These are phyloP conservation scores for Metschnikowia matae DNA, from an alignment of 805 yeast species.

Conservation along the genomic window DNA sequence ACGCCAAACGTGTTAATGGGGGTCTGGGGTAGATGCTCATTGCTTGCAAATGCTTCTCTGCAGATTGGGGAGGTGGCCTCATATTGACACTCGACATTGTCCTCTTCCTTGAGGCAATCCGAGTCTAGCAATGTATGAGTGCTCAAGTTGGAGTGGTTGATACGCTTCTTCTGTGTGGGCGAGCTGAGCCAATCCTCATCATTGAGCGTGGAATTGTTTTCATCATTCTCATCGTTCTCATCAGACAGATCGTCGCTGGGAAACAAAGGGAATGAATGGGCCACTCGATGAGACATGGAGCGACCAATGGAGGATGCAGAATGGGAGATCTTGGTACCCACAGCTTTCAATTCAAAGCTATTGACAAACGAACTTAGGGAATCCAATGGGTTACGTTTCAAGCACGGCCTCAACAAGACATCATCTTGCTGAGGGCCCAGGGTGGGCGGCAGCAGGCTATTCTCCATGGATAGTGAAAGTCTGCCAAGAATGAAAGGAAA, in stretches of 20 bases:
- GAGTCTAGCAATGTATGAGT: constrained; percentile 3
- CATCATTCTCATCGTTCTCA: constrained; percentile 13
- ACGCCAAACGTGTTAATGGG: constrained; percentile 27
- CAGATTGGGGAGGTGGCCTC: not conserved
- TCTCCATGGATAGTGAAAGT: not conserved
- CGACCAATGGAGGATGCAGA: constrained; percentile 13
- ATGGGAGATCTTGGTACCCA: constrained; percentile 13
- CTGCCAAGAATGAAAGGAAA: no score
- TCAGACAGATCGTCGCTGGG: constrained; percentile 9
- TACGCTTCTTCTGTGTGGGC: constrained; percentile 15
- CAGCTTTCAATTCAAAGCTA: constrained; percentile 14
- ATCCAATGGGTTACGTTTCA: constrained; percentile 12
- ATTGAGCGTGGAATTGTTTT: constrained; percentile 16
- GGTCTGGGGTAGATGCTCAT: constrained; percentile 30
- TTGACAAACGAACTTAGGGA: constrained; percentile 16
- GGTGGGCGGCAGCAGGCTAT: not conserved
- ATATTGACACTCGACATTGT: not conserved
- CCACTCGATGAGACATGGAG: constrained; percentile 9
- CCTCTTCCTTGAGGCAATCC: not conserved
- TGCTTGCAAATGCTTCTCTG: constrained; percentile 17
- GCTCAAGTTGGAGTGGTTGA: constrained; percentile 1
- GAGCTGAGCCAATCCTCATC: constrained; percentile 18
- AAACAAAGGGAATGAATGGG: constrained; percentile 10
- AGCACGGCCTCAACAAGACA: not conserved
- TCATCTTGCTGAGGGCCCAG: not conserved